phyloP scores from a whole-genome alignment of 2,329 filamentous ascomycete genomes.

The Coleophoma eucalyptorum region DNA sequence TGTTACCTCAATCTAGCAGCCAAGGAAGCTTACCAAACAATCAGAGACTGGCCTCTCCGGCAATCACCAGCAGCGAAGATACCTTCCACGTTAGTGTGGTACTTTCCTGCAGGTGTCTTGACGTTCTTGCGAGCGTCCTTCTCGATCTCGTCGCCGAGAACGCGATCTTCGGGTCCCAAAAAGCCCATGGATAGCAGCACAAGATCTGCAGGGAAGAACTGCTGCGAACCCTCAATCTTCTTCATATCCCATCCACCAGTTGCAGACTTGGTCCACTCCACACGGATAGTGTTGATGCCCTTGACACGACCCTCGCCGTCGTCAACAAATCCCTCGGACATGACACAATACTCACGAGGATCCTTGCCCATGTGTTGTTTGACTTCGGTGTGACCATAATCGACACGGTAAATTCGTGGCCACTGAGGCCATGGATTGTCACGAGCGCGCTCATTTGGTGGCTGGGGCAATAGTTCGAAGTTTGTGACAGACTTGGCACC shows the following conservation, averaged over 20 bases:
- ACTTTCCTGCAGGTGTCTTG: conserved; percentile 86
- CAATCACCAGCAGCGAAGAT: conserved; percentile 95
- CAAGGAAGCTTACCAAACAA: conserved; percentile 73
- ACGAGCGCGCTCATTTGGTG: conserved; percentile 80
- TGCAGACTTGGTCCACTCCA: conserved; percentile 91
- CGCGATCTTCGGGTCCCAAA: conserved; percentile 85
- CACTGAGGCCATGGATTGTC: conserved; percentile 99
- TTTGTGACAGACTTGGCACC: conserved; percentile 95
- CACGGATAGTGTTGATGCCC: conserved; percentile 92
- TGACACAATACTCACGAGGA: conserved; percentile 95
- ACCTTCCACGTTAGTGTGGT: conserved; percentile 81
- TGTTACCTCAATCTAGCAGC: background rate
- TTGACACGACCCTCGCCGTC: conserved; percentile 85
- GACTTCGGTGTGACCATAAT: conserved; percentile 95
- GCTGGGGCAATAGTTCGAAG: conserved; percentile 93
- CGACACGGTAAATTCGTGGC: conserved; percentile 97
- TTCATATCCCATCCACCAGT: conserved; percentile 98
- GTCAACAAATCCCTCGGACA: conserved; percentile 95
- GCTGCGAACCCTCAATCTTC: conserved; percentile 86
- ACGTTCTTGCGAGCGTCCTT: conserved; percentile 93
- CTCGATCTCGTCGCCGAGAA: conserved; percentile 84
- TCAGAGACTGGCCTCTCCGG: conserved; percentile 88
- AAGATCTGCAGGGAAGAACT: conserved; percentile 95
- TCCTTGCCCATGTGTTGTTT: conserved; percentile 95
- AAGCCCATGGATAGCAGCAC: conserved; percentile 97